Base-by-base conservation (phyloP, 331 rosid species). In the Prunus yedoensis region DNA sequence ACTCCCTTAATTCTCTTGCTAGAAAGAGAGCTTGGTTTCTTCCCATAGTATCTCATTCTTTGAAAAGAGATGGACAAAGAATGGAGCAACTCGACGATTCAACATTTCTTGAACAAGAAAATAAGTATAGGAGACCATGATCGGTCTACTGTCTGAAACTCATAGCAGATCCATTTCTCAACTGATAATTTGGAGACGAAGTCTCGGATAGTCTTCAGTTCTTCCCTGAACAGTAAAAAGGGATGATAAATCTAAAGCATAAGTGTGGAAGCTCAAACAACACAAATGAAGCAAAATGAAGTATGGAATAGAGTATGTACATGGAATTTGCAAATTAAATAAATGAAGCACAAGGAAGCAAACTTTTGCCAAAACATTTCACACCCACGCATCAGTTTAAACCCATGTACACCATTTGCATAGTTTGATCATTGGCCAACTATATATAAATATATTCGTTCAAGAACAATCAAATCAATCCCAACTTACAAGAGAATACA, bases 81-180 rank as follows among this genome's bases (percentile, higher is more conserved):
- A 23, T 25, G 64, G 18, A 59, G 17, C 35, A 23, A 11, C 7
- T 25, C 16, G 7, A 9, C 28, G 3, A 23, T 54, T 71, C 65
- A 71, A 27, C 81, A 83, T 89, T 88, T 87, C 79, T 76, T 78
- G 88, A 78, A 89, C 47, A 91, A 83, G 85, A 94, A 91, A 74
- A 94, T 82, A 35, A 89, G 96, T 49, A 87, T 70, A 0, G 96
- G 98, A 83, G 95, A 89, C 54, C 18, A 46, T 20, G 94, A 83
- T 30, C 95, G 84, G 80, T 90, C 87, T 79, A 88, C 46, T 78
- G 83, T 83, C 82, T 85, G 93, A 35, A 91, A 85, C 89, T 90
- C 91, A 68, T 85, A 89, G 82, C 96, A 90, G 38, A 79, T 79
- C 98, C 97, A 94, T 53, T 83, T 51, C 79, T 91, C 94, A 56